These are phyloP conservation scores for Colletotrichum phormii DNA, from an alignment of 2,329 filamentous ascomycete genomes.

Conservation along the genomic window DNA sequence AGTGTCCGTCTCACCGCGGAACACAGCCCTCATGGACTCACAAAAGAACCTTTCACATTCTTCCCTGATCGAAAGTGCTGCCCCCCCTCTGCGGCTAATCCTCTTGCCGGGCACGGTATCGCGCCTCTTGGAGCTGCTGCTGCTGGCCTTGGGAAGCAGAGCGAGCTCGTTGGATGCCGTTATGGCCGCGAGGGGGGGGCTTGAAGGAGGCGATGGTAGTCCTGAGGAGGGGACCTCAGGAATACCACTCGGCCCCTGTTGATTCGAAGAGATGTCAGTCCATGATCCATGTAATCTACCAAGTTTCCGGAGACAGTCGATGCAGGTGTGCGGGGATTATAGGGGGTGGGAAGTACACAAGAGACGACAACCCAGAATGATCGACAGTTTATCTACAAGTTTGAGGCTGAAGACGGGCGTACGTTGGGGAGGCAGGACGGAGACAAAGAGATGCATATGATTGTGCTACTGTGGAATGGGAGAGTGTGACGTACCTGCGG, in stretches of 20 bases:
- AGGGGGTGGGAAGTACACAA: neutral
- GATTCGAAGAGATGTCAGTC: conserved; percentile 37
- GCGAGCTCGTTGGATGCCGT: conserved; percentile 76
- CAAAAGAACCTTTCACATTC: conserved; percentile 99
- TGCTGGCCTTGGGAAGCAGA: conserved; percentile 67
- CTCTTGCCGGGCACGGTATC: conserved; percentile 50
- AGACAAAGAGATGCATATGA: neutral
- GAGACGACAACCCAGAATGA: conserved; percentile 9
- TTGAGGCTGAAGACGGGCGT: conserved; percentile 18
- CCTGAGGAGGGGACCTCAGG: conserved; percentile 91
- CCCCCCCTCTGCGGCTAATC: conserved; percentile 81
- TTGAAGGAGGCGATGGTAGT: conserved; percentile 85
- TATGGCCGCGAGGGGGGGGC: conserved; percentile 86
- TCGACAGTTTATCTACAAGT: conserved; percentile 37
- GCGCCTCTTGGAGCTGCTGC: conserved; percentile 50
- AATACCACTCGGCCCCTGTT: conserved; percentile 88
- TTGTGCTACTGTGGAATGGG: neutral
- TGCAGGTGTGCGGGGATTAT: conserved; percentile 3
- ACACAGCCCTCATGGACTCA: conserved; percentile 91
- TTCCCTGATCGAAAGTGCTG: conserved; percentile 96
- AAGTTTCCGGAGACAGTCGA: neutral
- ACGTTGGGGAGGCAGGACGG: neutral
- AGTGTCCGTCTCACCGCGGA: conserved; percentile 93
- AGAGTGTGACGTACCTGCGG: conserved; percentile 69
- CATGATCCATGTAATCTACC: neutral